Evolutionary conservation across 2,329 filamentous ascomycete genomes (phyloP).

Genomic region (Pezicula rhizophila): DNA sequence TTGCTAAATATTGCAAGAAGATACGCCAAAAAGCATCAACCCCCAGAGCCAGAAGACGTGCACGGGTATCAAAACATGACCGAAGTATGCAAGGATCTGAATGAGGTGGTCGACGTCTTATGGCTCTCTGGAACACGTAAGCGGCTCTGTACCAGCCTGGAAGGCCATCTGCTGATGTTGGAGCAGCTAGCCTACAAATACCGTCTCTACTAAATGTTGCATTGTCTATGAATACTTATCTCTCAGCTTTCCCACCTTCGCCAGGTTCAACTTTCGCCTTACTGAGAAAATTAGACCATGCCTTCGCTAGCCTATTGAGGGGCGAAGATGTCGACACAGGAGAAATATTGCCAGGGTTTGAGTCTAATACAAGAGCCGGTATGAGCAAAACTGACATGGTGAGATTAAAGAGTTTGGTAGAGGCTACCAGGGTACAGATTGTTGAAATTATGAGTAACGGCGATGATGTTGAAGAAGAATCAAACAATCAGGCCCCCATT

Average conservation of each 20-base stretch:
- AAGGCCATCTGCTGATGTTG: neutral
- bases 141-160: constrained; percentile 27
- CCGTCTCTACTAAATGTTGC: constrained; percentile 78
- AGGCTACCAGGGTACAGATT: constrained; percentile 65
- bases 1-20: constrained; percentile 49
- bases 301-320: constrained; percentile 69
- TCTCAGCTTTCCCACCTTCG: constrained; percentile 64
- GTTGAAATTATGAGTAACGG: constrained; percentile 60
- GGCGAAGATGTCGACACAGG: constrained; percentile 62
- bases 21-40: constrained; percentile 54
- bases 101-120: constrained; percentile 68
- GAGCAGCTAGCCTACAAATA: constrained; percentile 67
- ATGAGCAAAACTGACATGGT: constrained; percentile 82
- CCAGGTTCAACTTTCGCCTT: constrained; percentile 64
- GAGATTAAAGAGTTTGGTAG: constrained; percentile 73
- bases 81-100: constrained; percentile 68
- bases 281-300: constrained; percentile 74
- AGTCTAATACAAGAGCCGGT: constrained; percentile 48
- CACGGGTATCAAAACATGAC: constrained; percentile 53
- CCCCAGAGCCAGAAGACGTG: constrained; percentile 35
- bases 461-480: constrained; percentile 36
- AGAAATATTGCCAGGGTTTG: constrained; percentile 64
- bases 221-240: constrained; percentile 63
- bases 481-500: constrained; percentile 29
- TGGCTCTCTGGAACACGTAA: constrained; percentile 85